Conservation (phyloP, 139 green algal genomes). For the Spirogloea muscicola region DNA sequence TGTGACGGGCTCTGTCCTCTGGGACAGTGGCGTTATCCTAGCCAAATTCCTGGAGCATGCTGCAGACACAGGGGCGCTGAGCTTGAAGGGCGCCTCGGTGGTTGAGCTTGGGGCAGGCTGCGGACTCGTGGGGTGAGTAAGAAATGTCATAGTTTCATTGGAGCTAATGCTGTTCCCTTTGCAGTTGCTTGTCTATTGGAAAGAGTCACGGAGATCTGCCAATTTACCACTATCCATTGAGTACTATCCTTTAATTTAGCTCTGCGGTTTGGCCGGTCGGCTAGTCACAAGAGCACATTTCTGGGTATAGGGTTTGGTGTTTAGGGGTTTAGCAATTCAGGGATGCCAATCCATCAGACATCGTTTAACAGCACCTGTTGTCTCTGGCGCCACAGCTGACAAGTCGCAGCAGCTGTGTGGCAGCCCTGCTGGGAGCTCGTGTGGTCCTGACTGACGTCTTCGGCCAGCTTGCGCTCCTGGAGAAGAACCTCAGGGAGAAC, state of each 20-base stretch:
- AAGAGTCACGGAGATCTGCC: neutral
- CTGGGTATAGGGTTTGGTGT: neutral
- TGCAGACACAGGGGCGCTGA: neutral
- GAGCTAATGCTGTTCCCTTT: too few relatives aligned
- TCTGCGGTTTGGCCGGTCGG: neutral
- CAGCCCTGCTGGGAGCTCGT: conserved; percentile 15
- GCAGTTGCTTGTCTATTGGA: neutral
- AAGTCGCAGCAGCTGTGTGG: too few relatives aligned
- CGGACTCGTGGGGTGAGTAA: conserved; percentile 33
- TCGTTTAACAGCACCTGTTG: too few relatives aligned
- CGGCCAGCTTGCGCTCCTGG: conserved; percentile 21
- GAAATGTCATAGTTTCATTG: too few relatives aligned
- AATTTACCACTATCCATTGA: neutral
- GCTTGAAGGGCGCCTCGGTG: neutral
- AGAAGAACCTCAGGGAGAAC: conserved; percentile 22
- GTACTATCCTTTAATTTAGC: neutral
- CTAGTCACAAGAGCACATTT: neutral
- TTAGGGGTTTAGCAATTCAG: neutral
- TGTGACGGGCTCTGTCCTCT: conserved; percentile 38
- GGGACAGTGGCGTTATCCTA: conserved; percentile 42
- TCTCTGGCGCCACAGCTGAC: too few relatives aligned
- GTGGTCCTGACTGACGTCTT: conserved; percentile 30
- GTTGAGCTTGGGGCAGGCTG: conserved; percentile 41
- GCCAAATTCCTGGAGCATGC: conserved; percentile 36
- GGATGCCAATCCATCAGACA: neutral